These are phyloP conservation scores for Cercophora samala DNA, from an alignment of 495 filamentous ascomycete species.

Conservation along the genomic window DNA sequence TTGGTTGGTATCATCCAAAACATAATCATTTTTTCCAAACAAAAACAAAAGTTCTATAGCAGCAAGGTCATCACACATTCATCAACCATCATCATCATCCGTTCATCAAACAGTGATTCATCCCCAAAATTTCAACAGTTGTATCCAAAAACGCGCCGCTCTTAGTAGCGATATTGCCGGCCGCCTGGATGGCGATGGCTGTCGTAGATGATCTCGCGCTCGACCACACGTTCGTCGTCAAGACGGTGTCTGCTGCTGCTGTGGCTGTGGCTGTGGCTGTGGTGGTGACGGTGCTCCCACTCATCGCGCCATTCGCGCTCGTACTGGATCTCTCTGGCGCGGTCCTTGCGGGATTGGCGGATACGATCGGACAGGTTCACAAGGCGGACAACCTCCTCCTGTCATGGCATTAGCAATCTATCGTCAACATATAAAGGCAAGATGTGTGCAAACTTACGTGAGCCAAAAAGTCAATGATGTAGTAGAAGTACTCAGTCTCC, in stretches of 20 bases:
- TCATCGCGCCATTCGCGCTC: conserved; percentile 64
- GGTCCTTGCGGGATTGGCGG: conserved; percentile 67
- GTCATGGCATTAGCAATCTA: conserved; percentile 25
- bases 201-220: conserved; percentile 57
- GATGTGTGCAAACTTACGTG: conserved; percentile 60
- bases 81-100: background rate
- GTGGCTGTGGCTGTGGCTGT: conserved; percentile 31
- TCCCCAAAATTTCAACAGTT: conserved; percentile 5
- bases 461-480: conserved; percentile 84
- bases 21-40: background rate
- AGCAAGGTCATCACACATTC: conserved; percentile 11
- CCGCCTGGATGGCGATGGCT: conserved; percentile 30
- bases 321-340: conserved; percentile 76
- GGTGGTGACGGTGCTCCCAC: conserved; percentile 59
- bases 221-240: conserved; percentile 57
- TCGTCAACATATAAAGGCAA: conserved; percentile 11
- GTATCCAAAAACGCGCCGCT: background rate
- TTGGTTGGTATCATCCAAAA: conserved; percentile 3
- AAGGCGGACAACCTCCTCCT: conserved; percentile 86
- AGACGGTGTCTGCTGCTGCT: conserved; percentile 36
- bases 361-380: conserved; percentile 80
- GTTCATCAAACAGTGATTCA: conserved; percentile 10
- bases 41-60: conserved; percentile 2
- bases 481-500: conserved; percentile 85
- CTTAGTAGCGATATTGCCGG: conserved; percentile 20